phyloP scores from a whole-genome alignment of 2,329 filamentous ascomycete species.

The Pseudopithomyces chartarum region DNA sequence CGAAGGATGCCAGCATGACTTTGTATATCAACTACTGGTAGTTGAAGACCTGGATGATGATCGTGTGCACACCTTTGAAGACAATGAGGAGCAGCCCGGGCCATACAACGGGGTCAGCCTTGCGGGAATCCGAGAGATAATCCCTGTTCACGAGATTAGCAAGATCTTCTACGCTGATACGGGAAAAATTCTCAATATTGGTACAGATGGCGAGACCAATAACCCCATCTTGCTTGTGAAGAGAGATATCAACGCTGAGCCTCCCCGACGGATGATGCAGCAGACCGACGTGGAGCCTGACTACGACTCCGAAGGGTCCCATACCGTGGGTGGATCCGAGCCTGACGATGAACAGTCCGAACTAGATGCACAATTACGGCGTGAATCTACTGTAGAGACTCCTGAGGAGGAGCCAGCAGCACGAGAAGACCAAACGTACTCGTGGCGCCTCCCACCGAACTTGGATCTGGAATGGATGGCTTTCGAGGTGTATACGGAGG shows the following conservation, averaged over 20 bases:
- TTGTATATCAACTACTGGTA: constrained; percentile 79
- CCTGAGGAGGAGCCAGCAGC: constrained; percentile 16
- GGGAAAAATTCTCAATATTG: constrained; percentile 86
- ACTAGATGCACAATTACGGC: constrained; percentile 51
- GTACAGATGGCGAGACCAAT: constrained; percentile 68
- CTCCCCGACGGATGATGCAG: constrained; percentile 64
- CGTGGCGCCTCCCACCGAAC: constrained; percentile 70
- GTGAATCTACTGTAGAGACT: constrained; percentile 44
- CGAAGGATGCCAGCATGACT: constrained; percentile 63
- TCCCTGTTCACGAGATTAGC: constrained; percentile 76
- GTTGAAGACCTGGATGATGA: constrained; percentile 81
- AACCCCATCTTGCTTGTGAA: constrained; percentile 77
- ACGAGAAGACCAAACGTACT: constrained; percentile 31
- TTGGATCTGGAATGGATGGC: constrained; percentile 91
- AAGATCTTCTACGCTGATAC: constrained; percentile 95
- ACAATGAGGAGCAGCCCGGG: constrained; percentile 60
- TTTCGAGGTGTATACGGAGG: constrained; percentile 78
- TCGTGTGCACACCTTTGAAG: constrained; percentile 69
- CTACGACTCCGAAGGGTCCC: constrained; percentile 45
- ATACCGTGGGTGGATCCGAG: constrained; percentile 39
- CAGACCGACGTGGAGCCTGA: constrained; percentile 30
- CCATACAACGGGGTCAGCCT: constrained; percentile 64
- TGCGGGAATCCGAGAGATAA: constrained; percentile 68
- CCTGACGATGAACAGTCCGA: constrained; percentile 49
- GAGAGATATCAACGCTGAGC: constrained; percentile 67